Evolutionary conservation across 805 yeast genomes (phyloP), one percentile per base, ranked within the genome.

Genomic region (Metschnikowia amazonensis): DNA sequence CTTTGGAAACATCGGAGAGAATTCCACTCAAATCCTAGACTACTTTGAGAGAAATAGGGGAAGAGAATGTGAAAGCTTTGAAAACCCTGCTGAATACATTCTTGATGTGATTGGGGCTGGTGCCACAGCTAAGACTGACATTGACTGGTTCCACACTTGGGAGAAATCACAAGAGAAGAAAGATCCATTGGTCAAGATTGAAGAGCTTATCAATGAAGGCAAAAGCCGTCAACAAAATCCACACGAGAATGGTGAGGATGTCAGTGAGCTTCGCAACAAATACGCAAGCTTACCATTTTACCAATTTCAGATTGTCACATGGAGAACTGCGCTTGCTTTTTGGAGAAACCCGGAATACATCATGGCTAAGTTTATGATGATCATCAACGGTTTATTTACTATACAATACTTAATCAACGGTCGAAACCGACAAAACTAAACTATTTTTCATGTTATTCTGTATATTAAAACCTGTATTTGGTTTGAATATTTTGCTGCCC

Each of bases 371-470:
- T 42, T 38, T 40, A 36, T 47, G 50, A 53, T 46, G 64, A 62
- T 30, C 84, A 80, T 63, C 63, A 75, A 42, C 32, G 56, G 42
- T 49, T 64, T 35, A 77, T 80, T 25, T 53, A 63, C 17, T 46
- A n/a, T n/a, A n/a, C n/a, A n/a, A n/a, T n/a, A n/a, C n/a, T n/a
- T n/a, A n/a, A n/a, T n/a, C n/a, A n/a, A n/a, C n/a, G n/a, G n/a
- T n/a, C n/a, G n/a, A n/a, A n/a, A n/a, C n/a, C n/a, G n/a, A n/a
- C n/a, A n/a, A n/a, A n/a, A n/a, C n/a, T n/a, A n/a, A n/a, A n/a
- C n/a, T n/a, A n/a, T n/a, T n/a, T n/a, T n/a, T n/a, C n/a, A n/a
- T n/a, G n/a, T n/a, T n/a, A n/a, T n/a, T n/a, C n/a, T n/a, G n/a
- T n/a, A n/a, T n/a, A n/a, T n/a, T n/a, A n/a, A n/a, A n/a, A n/a